Conservation (phyloP, 805 yeast species). For the Candida germanica region DNA sequence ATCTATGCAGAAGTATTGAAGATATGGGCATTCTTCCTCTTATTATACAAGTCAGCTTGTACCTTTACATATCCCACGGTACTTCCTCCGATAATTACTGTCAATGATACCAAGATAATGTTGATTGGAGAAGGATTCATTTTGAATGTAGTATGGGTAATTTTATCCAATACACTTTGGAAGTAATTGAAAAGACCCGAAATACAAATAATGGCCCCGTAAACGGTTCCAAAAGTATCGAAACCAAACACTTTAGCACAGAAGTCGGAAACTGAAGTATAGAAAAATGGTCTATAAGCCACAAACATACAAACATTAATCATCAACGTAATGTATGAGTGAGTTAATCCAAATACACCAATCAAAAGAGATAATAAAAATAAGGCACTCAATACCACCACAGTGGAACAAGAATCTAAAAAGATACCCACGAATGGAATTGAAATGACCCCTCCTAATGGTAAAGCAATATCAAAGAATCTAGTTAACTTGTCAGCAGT, state of each 20-base stretch:
- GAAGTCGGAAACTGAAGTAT: slow-evolving; percentile 54
- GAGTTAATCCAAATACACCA: slow-evolving; percentile 48
- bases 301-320: slow-evolving; percentile 48
- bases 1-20: background rate
- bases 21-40: slow-evolving; percentile 6
- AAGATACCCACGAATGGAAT: slow-evolving; percentile 53
- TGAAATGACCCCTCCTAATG: slow-evolving; percentile 54
- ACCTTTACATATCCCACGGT: slow-evolving; percentile 38
- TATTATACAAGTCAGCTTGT: slow-evolving; percentile 10
- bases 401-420: slow-evolving; percentile 48
- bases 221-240: slow-evolving; percentile 58
- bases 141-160: slow-evolving; percentile 49
- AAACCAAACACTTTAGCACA: slow-evolving; percentile 65
- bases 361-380: slow-evolving; percentile 41
- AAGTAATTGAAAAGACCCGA: slow-evolving; percentile 50
- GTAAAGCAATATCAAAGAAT: slow-evolving; percentile 52
- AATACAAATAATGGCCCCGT: slow-evolving; percentile 53
- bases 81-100: slow-evolving; percentile 41
- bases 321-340: slow-evolving; percentile 40
- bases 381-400: slow-evolving; percentile 39
- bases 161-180: slow-evolving; percentile 45
- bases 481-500: slow-evolving; percentile 42
- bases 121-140: slow-evolving; percentile 58
- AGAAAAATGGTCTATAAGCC: slow-evolving; percentile 55
- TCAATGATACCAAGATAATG: slow-evolving; percentile 33